phyloP scores from a whole-genome alignment of 1,139 yeast genomes.

The Ogataea hybrid region DNA sequence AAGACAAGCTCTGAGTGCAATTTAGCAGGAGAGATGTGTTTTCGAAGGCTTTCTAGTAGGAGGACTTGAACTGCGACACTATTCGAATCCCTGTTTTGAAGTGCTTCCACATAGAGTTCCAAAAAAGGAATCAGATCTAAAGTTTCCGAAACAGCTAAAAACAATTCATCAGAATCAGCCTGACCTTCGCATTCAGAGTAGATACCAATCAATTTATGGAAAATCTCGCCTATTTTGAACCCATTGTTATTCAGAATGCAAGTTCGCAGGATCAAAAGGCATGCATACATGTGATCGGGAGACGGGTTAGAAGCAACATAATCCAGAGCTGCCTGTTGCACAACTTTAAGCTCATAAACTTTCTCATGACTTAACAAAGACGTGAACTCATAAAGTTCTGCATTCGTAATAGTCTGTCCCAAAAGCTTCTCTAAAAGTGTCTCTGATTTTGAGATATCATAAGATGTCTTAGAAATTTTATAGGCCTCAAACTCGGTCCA shows the following conservation, averaged over 20 bases:
- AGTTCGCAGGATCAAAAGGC: conserved; percentile 16
- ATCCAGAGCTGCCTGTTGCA: conserved; percentile 11
- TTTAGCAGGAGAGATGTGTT: conserved; percentile 11
- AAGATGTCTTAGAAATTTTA: conserved; percentile 1
- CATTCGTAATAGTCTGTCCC: conserved; percentile 6
- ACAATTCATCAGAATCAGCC: conserved; percentile 9
- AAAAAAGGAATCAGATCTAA: conserved; percentile 11
- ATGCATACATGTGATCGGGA: conserved; percentile 10
- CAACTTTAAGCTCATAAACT: conserved; percentile 2
- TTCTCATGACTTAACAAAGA: no score
- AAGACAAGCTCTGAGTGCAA: conserved; percentile 22
- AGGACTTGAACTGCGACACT: conserved; percentile 15
- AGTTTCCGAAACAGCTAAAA: conserved; percentile 18
- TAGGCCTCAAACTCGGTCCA: conserved; percentile 24
- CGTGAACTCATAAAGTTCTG: conserved; percentile 15
- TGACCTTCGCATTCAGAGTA: conserved; percentile 10
- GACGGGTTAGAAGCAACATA: conserved; percentile 11
- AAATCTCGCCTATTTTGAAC: conserved; percentile 7
- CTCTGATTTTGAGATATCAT: neutral
- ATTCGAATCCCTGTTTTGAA: conserved; percentile 9
- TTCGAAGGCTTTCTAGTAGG: conserved; percentile 18
- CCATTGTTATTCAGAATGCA: conserved; percentile 14
- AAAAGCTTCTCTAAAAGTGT: conserved; percentile 11
- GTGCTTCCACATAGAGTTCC: conserved; percentile 14
- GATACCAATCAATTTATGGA: conserved; percentile 14